Conservation (phyloP, 2,329 filamentous ascomycete genomes). For the Aspergillus ochraceus region DNA sequence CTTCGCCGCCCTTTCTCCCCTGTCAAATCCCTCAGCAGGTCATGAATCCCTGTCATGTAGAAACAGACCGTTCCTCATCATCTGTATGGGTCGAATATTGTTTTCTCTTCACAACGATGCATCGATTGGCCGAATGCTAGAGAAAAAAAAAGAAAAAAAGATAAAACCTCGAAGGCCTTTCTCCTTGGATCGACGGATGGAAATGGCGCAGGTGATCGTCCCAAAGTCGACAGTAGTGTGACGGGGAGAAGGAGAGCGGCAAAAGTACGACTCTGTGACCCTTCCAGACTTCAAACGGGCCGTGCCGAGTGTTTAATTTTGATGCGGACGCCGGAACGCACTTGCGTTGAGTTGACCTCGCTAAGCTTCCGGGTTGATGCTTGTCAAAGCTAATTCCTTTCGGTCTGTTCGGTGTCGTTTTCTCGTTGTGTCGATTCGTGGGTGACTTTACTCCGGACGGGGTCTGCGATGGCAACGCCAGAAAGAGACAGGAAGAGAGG, state of each 20-base stretch:
- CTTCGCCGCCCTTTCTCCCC: too few relatives aligned
- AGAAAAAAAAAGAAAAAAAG: too few relatives aligned
- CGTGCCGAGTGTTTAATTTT: constrained; percentile 12
- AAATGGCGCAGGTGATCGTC: neutral
- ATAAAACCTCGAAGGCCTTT: neutral
- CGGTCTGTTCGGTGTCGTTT: neutral
- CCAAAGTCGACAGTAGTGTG: neutral
- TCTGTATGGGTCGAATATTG: neutral
- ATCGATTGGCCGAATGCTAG: neutral
- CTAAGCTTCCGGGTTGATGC: constrained; percentile 6
- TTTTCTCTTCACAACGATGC: neutral
- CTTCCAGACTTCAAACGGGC: constrained; percentile 12
- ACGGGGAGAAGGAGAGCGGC: neutral
- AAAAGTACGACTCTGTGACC: constrained; percentile 9
- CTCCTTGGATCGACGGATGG: neutral
- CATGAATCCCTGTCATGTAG: too few relatives aligned
- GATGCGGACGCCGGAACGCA: neutral
- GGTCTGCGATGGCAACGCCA: neutral
- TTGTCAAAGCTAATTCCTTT: neutral
- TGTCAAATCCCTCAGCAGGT: too few relatives aligned
- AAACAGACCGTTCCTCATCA: too few relatives aligned
- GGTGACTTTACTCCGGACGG: neutral
- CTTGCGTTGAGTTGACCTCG: constrained; percentile 1
- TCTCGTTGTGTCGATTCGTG: neutral
- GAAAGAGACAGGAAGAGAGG: neutral